A percentile compares a stretch with the other conserved stretches of the same genome.
phyloP scores from a whole-genome alignment of 371 early-diverging fungal species.

The Encephalitozoon intestinalis region DNA sequence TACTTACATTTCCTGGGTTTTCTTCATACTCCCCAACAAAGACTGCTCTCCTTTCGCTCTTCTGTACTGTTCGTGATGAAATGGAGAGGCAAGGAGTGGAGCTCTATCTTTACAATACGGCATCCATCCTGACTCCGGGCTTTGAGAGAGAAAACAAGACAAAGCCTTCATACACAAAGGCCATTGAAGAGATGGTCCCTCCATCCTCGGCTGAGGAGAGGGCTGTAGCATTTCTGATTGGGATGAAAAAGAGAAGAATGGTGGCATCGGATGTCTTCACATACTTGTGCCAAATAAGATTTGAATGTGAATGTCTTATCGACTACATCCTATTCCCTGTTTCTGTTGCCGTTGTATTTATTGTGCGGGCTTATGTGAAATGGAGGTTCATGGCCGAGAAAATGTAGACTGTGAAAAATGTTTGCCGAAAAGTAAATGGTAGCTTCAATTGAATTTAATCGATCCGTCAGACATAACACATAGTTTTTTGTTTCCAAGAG shows the following conservation, averaged over 20 bases:
- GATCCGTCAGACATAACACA: conserved; percentile 63
- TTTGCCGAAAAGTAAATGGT: neutral
- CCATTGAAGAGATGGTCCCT: conserved; percentile 65
- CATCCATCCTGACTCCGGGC: conserved; percentile 72
- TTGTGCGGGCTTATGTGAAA: conserved; percentile 8
- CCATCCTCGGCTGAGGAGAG: conserved; percentile 14
- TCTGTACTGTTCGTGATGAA: conserved; percentile 71
- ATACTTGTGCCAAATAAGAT: conserved; percentile 24
- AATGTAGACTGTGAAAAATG: neutral
- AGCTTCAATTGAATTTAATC: conserved; percentile 25
- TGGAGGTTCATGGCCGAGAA: conserved; percentile 9
- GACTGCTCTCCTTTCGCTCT: conserved; percentile 64
- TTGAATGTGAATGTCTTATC: conserved; percentile 21
- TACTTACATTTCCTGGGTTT: conserved; percentile 68
- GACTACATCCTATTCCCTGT: conserved; percentile 46
- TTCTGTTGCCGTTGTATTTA: conserved; percentile 13
- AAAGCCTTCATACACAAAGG: conserved; percentile 70
- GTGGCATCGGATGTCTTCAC: conserved; percentile 30
- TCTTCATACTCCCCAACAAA: conserved; percentile 73
- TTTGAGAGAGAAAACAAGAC: conserved; percentile 69
- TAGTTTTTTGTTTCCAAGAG: conserved; percentile 21
- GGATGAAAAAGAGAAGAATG: conserved; percentile 18
- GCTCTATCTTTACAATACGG: conserved; percentile 71
- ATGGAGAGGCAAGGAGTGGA: conserved; percentile 65
- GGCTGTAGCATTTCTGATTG: conserved; percentile 23